These are phyloP conservation scores for Termitomyces sp. DNA, from an alignment of 768 basidiomycete species.

Conservation along the genomic window DNA sequence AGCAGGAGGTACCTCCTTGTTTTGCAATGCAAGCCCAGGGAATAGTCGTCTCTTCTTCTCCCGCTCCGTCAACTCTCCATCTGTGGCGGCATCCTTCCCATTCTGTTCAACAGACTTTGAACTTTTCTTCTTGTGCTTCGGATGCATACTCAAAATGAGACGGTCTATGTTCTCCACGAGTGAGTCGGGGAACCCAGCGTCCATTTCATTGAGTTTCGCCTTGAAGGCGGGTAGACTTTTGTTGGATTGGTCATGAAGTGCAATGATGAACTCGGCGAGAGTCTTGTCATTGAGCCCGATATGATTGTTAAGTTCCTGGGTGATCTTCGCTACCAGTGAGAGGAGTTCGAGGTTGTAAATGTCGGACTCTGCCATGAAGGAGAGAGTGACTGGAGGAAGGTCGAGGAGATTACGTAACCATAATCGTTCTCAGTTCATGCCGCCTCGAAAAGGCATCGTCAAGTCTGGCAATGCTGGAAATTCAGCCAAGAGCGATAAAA, in stretches of 20 bases:
- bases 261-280: slow-evolving; percentile 92
- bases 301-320: slow-evolving; percentile 91
- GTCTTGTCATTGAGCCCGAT: slow-evolving; percentile 85
- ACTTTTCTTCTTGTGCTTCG: slow-evolving; percentile 85
- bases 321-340: slow-evolving; percentile 87
- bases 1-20: slow-evolving; percentile 64
- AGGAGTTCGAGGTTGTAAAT: slow-evolving; percentile 92
- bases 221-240: slow-evolving; percentile 78
- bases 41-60: slow-evolving; percentile 86
- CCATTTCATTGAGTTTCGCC: slow-evolving; percentile 68
- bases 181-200: slow-evolving; percentile 84
- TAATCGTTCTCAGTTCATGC: slow-evolving; percentile 38
- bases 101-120: slow-evolving; percentile 37
- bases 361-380: slow-evolving; percentile 65
- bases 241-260: slow-evolving; percentile 82
- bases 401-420: slow-evolving; percentile 15
- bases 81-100: slow-evolving; percentile 33
- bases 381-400: not conserved
- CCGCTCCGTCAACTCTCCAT: slow-evolving; percentile 49
- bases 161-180: slow-evolving; percentile 94
- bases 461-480: slow-evolving; percentile 92
- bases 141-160: slow-evolving; percentile 91
- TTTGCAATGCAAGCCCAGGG: slow-evolving; percentile 83
- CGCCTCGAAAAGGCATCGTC: slow-evolving; percentile 73
- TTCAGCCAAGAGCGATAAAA: slow-evolving; percentile 56